A percentile compares a stretch with the other conserved stretches of the same genome.
Evolutionary conservation across 2,329 filamentous ascomycete genomes (phyloP).

Genomic region (Aureobasidium sp.): DNA sequence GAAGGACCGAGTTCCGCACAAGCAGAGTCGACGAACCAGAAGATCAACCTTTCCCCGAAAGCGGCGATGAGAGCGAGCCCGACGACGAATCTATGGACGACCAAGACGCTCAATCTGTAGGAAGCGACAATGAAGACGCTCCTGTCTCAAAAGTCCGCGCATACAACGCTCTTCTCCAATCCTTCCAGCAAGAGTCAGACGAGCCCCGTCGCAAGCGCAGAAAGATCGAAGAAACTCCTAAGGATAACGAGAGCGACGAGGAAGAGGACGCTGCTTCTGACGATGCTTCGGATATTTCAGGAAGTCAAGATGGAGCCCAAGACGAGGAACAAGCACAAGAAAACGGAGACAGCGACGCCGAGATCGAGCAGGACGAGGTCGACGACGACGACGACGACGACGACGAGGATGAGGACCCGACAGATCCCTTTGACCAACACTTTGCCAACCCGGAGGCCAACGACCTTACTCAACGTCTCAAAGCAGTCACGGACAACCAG

Average conservation of each 20-base stretch:
- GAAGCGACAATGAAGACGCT: slow-evolving; percentile 27
- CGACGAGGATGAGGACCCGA: slow-evolving; percentile 23
- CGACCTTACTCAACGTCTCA: slow-evolving; percentile 45
- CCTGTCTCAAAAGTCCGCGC: slow-evolving; percentile 30
- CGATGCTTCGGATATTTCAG: slow-evolving; percentile 40
- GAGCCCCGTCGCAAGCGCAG: slow-evolving; percentile 45
- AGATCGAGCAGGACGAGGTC: slow-evolving; percentile 11
- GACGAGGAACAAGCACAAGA: slow-evolving; percentile 44
- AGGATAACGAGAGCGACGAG: slow-evolving; percentile 22
- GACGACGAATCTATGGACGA: slow-evolving; percentile 20
- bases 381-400: slow-evolving; percentile 18
- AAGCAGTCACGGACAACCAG: slow-evolving; percentile 38
- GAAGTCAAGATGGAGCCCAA: slow-evolving; percentile 35
- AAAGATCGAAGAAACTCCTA: slow-evolving; percentile 41
- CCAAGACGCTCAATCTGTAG: slow-evolving; percentile 20
- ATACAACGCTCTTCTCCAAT: slow-evolving; percentile 50
- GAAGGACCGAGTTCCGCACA: slow-evolving; percentile 10
- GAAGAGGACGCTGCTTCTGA: slow-evolving; percentile 36
- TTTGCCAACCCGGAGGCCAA: slow-evolving; percentile 62
- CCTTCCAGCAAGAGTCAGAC: slow-evolving; percentile 39
- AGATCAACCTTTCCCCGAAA: slow-evolving; percentile 20
- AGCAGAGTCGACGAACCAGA: slow-evolving; percentile 25
- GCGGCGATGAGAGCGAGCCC: slow-evolving; percentile 19
- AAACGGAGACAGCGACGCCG: slow-evolving; percentile 15
- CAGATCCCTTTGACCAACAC: slow-evolving; percentile 73